These are phyloP conservation scores for Colletotrichum lindemuthianum DNA, from an alignment of 2,329 filamentous ascomycete genomes.

Conservation along the genomic window DNA sequence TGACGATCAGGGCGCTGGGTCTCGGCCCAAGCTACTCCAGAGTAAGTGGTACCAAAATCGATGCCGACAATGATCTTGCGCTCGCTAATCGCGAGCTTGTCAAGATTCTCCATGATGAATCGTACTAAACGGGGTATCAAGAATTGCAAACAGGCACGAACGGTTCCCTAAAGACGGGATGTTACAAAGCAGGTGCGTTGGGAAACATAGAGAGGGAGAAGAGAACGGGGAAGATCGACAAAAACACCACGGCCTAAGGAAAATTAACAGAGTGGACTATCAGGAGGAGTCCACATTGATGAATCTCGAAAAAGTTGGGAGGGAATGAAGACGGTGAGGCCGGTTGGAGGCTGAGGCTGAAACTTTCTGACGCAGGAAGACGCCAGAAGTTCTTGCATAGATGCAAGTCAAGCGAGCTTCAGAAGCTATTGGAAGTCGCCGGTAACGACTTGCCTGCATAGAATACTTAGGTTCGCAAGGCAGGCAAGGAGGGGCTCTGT, in stretches of 20 bases:
- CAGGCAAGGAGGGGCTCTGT: neutral
- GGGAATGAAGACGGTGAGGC: neutral
- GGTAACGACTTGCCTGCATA: too few species aligned
- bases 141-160: neutral
- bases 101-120: slow-evolving; percentile 46
- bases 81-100: slow-evolving; percentile 45
- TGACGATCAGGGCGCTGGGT: slow-evolving; percentile 53
- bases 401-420: too few species aligned
- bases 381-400: too few species aligned
- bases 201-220: neutral
- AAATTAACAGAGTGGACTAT: neutral
- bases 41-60: slow-evolving; percentile 67
- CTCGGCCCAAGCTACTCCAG: slow-evolving; percentile 63
- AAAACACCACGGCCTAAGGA: neutral
- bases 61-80: slow-evolving; percentile 62
- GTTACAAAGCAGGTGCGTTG: too few species aligned
- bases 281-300: slow-evolving; percentile 7
- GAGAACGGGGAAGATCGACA: neutral
- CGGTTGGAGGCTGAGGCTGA: slow-evolving; percentile 3
- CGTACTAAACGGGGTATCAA: neutral
- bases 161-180: neutral
- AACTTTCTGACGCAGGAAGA: slow-evolving; percentile 1
- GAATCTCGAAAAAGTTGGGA: slow-evolving; percentile 16
- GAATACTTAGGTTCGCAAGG: too few species aligned
- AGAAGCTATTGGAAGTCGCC: too few species aligned